These are phyloP conservation scores for Aurantiochytrium sp. DNA, from an alignment of 108 stramenopile species.

Conservation along the genomic window DNA sequence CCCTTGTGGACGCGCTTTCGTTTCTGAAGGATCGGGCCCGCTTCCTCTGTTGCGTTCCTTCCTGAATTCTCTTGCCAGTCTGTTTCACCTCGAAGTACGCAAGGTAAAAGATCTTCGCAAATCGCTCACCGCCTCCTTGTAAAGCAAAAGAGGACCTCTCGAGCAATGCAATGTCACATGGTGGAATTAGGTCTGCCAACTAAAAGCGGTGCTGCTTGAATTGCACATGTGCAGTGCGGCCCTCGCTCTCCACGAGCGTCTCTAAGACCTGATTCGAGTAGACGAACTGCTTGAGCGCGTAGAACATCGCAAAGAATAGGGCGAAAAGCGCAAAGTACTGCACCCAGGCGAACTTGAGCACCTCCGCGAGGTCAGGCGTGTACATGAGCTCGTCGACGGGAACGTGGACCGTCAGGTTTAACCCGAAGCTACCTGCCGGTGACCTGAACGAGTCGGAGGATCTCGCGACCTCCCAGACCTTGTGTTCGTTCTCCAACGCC, in stretches of 20 bases:
- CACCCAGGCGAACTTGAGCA: slow-evolving; percentile 14
- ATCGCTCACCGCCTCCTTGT: no score
- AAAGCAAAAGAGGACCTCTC: no score
- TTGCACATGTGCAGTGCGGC: not conserved
- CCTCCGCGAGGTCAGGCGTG: not conserved
- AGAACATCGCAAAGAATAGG: not conserved
- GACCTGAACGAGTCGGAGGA: not conserved
- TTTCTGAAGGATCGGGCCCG: no score
- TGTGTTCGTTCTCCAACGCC: not conserved
- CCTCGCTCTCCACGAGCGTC: not conserved
- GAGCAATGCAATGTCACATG: no score
- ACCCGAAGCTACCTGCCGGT: not conserved
- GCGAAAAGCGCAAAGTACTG: not conserved
- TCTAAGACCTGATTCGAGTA: not conserved
- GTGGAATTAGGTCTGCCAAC: no score
- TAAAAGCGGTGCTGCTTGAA: slow-evolving; percentile 5
- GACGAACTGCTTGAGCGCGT: not conserved
- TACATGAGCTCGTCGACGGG: slow-evolving; percentile 1
- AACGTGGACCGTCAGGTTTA: not conserved
- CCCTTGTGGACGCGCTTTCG: no score
- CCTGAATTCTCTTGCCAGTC: no score
- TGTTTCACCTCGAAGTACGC: no score
- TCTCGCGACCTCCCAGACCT: not conserved
- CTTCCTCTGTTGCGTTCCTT: not conserved
- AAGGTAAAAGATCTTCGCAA: no score